Conservation (phyloP, 495 filamentous ascomycete genomes). For the Aspergillus cavernicola region DNA sequence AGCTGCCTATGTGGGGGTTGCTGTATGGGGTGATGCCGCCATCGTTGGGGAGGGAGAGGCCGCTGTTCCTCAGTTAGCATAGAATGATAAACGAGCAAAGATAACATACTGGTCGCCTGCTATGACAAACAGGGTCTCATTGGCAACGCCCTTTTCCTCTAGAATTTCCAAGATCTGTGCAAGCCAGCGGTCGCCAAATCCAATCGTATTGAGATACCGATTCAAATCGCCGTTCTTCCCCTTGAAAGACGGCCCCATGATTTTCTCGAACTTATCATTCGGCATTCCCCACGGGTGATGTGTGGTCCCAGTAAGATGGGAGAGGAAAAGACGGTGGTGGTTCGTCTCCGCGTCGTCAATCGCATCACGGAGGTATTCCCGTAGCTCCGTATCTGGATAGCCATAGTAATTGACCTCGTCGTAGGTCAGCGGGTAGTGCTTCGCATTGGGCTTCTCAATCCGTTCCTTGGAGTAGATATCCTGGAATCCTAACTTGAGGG, state of each 20-base stretch:
- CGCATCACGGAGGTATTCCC: slow-evolving; percentile 45
- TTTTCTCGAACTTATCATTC: slow-evolving; percentile 29
- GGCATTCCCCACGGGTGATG: slow-evolving; percentile 48
- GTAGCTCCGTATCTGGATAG: slow-evolving; percentile 42
- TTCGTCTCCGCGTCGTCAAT: slow-evolving; percentile 41
- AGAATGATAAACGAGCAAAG: too few species aligned
- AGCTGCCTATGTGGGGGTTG: slow-evolving; percentile 48
- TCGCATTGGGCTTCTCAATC: slow-evolving; percentile 34
- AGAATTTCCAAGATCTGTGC: slow-evolving; percentile 41
- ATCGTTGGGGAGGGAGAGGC: slow-evolving; percentile 43
- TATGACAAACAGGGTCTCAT: slow-evolving; percentile 48
- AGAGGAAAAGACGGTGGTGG: slow-evolving; percentile 44
- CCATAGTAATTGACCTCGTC: slow-evolving; percentile 49
- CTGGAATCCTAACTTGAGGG: slow-evolving; percentile 38
- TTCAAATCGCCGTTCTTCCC: slow-evolving; percentile 32
- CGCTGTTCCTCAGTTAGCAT: slow-evolving; percentile 16
- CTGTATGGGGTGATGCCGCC: slow-evolving; percentile 44
- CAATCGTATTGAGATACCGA: slow-evolving; percentile 39
- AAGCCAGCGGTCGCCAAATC: slow-evolving; percentile 44
- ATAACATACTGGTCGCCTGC: slow-evolving; percentile 45
- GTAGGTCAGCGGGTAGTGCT: slow-evolving; percentile 33
- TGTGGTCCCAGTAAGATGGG: slow-evolving; percentile 47
- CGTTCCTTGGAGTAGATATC: slow-evolving; percentile 39
- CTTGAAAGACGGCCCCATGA: slow-evolving; percentile 19
- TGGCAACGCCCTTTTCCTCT: slow-evolving; percentile 43